Percentiles rank a stretch among this genome's conserved stretches.
These are phyloP conservation scores for Solanum chilense DNA, from an alignment of 257 asterid species.

Conservation along the genomic window DNA sequence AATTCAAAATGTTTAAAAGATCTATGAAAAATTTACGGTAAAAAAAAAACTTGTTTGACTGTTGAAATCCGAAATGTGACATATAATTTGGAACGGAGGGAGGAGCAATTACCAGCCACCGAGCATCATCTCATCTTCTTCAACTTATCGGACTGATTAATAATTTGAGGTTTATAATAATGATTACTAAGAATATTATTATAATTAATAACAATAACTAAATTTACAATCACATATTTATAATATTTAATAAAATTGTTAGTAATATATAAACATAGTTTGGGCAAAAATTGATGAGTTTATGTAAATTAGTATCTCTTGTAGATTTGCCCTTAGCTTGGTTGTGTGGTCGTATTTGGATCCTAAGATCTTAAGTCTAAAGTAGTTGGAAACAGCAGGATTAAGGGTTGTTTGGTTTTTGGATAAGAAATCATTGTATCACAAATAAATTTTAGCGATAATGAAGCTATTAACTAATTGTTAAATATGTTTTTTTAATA, in stretches of 20 bases:
- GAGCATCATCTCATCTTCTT: neutral
- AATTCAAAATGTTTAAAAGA: no score
- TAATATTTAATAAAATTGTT: neutral
- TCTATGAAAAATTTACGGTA: no score
- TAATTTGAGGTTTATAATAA: neutral
- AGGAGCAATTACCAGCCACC: neutral
- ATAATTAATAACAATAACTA: neutral
- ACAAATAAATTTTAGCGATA: no score
- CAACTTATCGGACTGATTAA: neutral
- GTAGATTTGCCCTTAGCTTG: no score
- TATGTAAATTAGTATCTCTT: neutral
- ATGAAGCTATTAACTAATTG: no score
- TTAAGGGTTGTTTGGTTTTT: neutral
- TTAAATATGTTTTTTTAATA: no score
- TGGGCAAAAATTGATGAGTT: neutral
- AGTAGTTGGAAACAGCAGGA: neutral
- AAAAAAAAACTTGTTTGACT: no score
- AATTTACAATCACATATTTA: neutral
- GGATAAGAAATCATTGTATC: neutral
- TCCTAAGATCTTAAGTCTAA: no score
- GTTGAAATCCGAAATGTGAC: no score
- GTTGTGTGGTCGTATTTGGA: no score
- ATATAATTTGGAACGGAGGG: no score
- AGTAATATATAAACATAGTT: neutral
- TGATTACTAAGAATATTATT: no score